Percentiles rank a stretch among this genome's conserved stretches.
Evolutionary conservation across 108 stramenopile species (phyloP).

Genomic region (Nannochloropsis salina): DNA sequence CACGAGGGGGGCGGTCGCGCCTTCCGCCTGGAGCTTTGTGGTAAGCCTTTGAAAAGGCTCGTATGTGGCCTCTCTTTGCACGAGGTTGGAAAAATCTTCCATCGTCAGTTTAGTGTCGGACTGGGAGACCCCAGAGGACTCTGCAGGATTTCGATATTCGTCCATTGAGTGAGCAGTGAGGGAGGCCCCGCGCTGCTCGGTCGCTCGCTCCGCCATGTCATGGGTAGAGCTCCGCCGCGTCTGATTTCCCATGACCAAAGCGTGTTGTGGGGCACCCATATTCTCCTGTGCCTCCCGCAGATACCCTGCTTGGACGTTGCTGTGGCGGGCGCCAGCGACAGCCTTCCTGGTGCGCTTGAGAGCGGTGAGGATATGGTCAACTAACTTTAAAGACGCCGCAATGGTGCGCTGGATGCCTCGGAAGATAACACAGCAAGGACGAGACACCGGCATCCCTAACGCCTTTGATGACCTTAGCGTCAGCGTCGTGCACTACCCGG

Average conservation of each 20-base stretch:
- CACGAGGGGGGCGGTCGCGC: too few species aligned
- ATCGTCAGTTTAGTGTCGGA: too few species aligned
- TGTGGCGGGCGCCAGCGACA: not conserved
- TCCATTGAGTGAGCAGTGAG: not conserved
- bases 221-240: not conserved
- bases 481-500: not conserved
- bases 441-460: not conserved
- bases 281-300: not conserved
- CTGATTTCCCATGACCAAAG: not conserved
- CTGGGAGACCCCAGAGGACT: too few species aligned
- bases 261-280: too few species aligned
- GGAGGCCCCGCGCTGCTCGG: not conserved
- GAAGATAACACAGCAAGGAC: not conserved
- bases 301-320: not conserved
- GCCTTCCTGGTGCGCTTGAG: not conserved
- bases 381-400: not conserved
- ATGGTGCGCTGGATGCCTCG: not conserved
- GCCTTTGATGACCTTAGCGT: not conserved
- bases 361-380: not conserved
- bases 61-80: too few species aligned
- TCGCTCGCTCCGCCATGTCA: constrained; percentile 9
- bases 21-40: too few species aligned
- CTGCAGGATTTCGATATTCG: not conserved
- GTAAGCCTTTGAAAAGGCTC: too few species aligned
- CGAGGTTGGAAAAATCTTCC: too few species aligned